A percentile compares a stretch with the other conserved stretches of the same genome.
phyloP scores from a whole-genome alignment of 192 early-diverging fungal genomes.

The Coemansia sp. region DNA sequence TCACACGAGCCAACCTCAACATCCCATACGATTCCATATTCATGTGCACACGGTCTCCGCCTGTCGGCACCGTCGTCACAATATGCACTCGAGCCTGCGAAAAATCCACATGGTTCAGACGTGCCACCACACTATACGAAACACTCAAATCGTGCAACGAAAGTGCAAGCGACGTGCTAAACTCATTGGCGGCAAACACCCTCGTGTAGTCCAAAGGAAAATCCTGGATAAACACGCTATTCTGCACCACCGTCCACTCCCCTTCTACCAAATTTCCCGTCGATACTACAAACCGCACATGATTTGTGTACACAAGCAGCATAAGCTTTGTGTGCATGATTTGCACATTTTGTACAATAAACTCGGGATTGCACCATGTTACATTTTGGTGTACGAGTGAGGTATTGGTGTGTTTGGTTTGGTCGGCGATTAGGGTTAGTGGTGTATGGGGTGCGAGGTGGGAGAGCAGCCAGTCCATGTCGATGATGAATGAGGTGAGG shows the following conservation, averaged over 20 bases:
- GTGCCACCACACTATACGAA: slow-evolving; percentile 12
- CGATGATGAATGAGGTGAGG: slow-evolving; percentile 16
- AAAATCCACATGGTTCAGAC: slow-evolving; percentile 38
- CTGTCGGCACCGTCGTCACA: slow-evolving; percentile 28
- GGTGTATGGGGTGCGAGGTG: slow-evolving; percentile 8
- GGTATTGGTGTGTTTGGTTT: neutral
- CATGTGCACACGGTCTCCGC: slow-evolving; percentile 1
- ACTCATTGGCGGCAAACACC: slow-evolving; percentile 23
- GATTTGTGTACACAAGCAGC: slow-evolving; percentile 15
- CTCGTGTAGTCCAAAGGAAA: neutral
- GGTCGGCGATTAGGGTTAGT: slow-evolving; percentile 12
- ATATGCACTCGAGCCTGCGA: slow-evolving; percentile 10
- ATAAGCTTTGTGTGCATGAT: slow-evolving; percentile 41
- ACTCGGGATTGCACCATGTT: slow-evolving; percentile 7
- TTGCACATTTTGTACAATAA: slow-evolving; percentile 14
- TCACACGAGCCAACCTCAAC: slow-evolving; percentile 16
- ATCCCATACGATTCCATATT: slow-evolving; percentile 31
- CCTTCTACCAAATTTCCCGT: slow-evolving; percentile 26
- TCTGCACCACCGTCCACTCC: slow-evolving; percentile 42
- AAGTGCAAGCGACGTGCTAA: slow-evolving; percentile 26
- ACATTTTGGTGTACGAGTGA: neutral
- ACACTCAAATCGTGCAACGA: slow-evolving; percentile 32
- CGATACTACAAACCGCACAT: slow-evolving; percentile 21
- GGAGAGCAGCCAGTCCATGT: slow-evolving; percentile 22
- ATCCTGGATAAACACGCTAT: slow-evolving; percentile 34